Evolutionary conservation across 495 filamentous ascomycete genomes (phyloP), one percentile per base, ranked within the genome.

Genomic region (Articulospora tetracladia): DNA sequence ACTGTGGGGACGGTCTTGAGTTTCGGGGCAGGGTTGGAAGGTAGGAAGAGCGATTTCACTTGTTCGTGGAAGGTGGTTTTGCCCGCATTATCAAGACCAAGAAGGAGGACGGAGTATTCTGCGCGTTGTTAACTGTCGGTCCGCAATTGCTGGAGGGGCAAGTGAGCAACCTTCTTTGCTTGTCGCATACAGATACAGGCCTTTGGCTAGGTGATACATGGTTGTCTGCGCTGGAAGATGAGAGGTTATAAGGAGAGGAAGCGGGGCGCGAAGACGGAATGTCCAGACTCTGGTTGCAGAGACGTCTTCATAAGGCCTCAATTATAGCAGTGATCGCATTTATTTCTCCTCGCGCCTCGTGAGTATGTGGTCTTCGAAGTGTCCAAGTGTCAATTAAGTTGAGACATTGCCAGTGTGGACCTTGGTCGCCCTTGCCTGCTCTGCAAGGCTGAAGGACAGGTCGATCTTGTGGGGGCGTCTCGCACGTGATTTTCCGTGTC

Each of bases 21-120:
- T 72, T 77, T 82, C 8, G 81, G 73, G 55, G 82, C 72, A 57
- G 83, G 79, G 66, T 81, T 79, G 58, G 82, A 80, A 34, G 88
- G 85, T 57, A 86, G 81, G 76, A 89, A 96, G 67, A 93, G 79
- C 39, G 91, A 83, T 76, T 97, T 97, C 69, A 97, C 89, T 70
- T 97, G 91, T 62, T 94, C 91, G 73, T 97, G 92, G 71, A 98
- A 92, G 15, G 94, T 98, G 34, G 94, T 98, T 79, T 98, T 98
- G 73, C 94, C 94, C 54, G 94, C 94, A 68, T 97, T 97, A 76
- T 98, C 94, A 70, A 98, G 88, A 54, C 94, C 94, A 64, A 98
- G 89, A 52, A 98, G 89, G 60, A 98, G 87, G 66, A 98, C 89
- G 32, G 94, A 97, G 80, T 97, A 98, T 79, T 98, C 94, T 93